These are phyloP conservation scores for Neofusicoccum umdonicola DNA, from an alignment of 2,329 filamentous ascomycete species.

Conservation along the genomic window DNA sequence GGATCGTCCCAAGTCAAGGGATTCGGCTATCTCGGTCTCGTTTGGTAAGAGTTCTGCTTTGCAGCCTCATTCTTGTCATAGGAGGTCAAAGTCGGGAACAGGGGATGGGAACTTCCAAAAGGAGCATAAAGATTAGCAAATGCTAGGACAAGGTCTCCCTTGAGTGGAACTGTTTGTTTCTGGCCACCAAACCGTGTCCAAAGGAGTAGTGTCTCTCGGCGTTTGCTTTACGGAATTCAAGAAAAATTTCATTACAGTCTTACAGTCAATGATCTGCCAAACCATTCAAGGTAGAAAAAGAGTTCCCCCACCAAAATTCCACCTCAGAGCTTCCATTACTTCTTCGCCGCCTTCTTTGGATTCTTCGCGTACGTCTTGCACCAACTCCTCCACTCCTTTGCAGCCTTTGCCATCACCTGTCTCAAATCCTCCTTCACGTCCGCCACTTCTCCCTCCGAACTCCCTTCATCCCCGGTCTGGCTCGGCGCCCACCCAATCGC, in stretches of 20 bases:
- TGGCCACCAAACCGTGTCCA: no score
- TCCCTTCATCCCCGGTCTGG: slow-evolving; percentile 18
- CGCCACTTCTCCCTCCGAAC: slow-evolving; percentile 35
- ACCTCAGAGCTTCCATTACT: slow-evolving; percentile 21
- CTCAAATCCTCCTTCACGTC: slow-evolving; percentile 45
- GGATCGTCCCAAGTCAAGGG: neutral
- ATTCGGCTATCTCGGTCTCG: neutral
- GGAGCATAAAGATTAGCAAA: neutral
- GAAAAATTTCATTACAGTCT: no score
- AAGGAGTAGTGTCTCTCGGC: no score
- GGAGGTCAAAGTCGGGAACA: neutral
- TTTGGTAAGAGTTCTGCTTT: neutral
- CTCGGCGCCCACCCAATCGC: slow-evolving; percentile 45
- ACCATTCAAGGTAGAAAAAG: neutral
- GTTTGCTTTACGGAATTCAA: no score
- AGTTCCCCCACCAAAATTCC: neutral
- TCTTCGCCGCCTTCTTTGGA: slow-evolving; percentile 40
- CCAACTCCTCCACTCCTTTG: slow-evolving; percentile 42
- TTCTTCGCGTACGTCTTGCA: slow-evolving; percentile 37
- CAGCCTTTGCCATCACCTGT: slow-evolving; percentile 39
- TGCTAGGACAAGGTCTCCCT: no score
- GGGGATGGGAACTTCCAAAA: neutral
- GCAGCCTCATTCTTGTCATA: neutral
- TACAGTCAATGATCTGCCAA: no score
- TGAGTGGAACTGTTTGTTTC: no score